Percentiles rank a stretch among this genome's conserved stretches.
These are phyloP conservation scores for Cicer bijugum DNA, from an alignment of 306 rosid species.

Conservation along the genomic window DNA sequence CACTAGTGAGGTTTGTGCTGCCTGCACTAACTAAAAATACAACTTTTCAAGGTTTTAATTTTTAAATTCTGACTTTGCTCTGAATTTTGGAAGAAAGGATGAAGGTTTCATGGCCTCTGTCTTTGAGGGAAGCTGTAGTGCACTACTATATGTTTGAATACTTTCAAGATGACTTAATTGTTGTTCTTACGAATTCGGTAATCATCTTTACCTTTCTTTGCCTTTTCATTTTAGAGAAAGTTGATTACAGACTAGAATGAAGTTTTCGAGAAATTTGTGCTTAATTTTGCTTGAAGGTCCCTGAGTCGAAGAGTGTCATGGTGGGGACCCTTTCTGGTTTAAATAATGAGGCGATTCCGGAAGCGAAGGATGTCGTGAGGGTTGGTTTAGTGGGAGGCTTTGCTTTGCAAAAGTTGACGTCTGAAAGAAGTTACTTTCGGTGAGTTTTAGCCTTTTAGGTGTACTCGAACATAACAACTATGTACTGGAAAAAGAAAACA, in stretches of 20 bases:
- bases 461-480: constrained; percentile 11
- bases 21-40: constrained; percentile 3
- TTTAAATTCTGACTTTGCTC: constrained; percentile 53
- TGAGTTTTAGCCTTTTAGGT: constrained; percentile 48
- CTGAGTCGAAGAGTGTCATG: constrained; percentile 54
- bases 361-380: constrained; percentile 70
- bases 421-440: constrained; percentile 93
- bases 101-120: constrained; percentile 94
- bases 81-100: constrained; percentile 83
- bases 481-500: not conserved
- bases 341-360: constrained; percentile 62
- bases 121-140: constrained; percentile 82
- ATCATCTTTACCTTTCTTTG: constrained; percentile 1
- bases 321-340: constrained; percentile 54
- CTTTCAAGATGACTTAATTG: constrained; percentile 75
- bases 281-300: constrained; percentile 57
- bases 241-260: constrained; percentile 25
- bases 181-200: constrained; percentile 85
- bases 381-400: constrained; percentile 86
- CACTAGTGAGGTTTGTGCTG: constrained; percentile 80
- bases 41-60: constrained; percentile 25
- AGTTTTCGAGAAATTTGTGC: constrained; percentile 35
- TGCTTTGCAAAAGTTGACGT: constrained; percentile 87
- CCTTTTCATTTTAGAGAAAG: not conserved
- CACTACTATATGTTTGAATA: constrained; percentile 89